Base-by-base conservation (phyloP, 2,329 filamentous ascomycete species). In the Pseudogymnoascus sp. region DNA sequence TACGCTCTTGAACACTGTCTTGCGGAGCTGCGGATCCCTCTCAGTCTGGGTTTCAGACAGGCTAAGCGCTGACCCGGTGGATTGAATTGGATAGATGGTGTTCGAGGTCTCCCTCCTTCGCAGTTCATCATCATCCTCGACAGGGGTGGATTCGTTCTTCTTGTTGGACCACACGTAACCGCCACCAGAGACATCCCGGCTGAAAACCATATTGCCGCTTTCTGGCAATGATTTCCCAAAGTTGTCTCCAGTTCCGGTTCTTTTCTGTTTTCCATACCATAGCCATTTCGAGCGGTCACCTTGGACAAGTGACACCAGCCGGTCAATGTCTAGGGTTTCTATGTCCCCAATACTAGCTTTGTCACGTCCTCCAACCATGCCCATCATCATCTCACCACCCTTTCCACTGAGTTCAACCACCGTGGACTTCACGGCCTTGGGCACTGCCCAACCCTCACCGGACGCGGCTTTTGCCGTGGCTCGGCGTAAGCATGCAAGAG, bases 351-450 rank as follows among this genome's bases (percentile, higher is more conserved):
- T 92, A 3, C 91, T 90, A 61, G 87, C 90, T 74, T 95, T 95
- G 67, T 96, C 91, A 57, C 88, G 86, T 34, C 78, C 76, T 38
- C 87, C 89, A 5, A 96, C 91, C 79, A 96, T 95, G n/a, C 91
- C 92, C 79, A 96, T 91, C 54, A 97, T 88, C 76, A 97, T 89
- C 72, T 97, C 93, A 57, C 92, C 92, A 60, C 93, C 88, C 72
- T 97, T 96, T 12, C 94, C 93, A 66, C 91, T 91, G 38, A 99
- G 84, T 73, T 97, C 94, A 16, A 89, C 91, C 54, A 97, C 89
- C 0, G 93, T 97, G 2, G 91, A 96, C 72, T 97, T 97, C 68
- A 99, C 91, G 16, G 93, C 92, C 69, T 90, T 88, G 58, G 91
- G 90, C n/a, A 95, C 90, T 14, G 88, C 89, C 90, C 93, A 97